These are phyloP conservation scores for Colletotrichum godetiae DNA, from an alignment of 2,329 filamentous ascomycete genomes.

Conservation along the genomic window DNA sequence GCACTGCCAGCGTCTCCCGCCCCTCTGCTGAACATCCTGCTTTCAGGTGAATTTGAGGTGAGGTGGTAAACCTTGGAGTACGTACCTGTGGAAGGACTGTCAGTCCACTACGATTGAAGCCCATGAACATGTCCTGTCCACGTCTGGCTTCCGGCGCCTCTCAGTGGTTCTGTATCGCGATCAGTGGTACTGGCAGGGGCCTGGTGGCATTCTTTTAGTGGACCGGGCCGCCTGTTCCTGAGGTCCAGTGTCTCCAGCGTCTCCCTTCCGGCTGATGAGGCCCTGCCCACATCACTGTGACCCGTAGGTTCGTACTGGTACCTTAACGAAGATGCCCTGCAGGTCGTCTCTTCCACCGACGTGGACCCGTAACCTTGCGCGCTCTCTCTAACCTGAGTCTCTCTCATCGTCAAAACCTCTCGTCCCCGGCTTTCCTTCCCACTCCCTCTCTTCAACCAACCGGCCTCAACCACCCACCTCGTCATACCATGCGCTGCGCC, in stretches of 20 bases:
- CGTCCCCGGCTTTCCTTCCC: slow-evolving; percentile 16
- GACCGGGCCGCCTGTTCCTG: slow-evolving; percentile 21
- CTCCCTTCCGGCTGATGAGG: background rate
- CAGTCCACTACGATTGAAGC: background rate
- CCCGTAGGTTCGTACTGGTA: background rate
- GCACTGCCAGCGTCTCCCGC: too few relatives aligned
- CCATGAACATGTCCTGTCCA: background rate
- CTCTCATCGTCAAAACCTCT: slow-evolving; percentile 33
- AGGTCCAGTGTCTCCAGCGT: slow-evolving; percentile 1
- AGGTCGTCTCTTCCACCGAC: background rate
- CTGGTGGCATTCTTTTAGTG: slow-evolving; percentile 2
- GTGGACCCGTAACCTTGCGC: slow-evolving; percentile 14
- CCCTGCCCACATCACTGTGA: background rate
- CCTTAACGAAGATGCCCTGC: background rate
- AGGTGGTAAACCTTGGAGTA: background rate
- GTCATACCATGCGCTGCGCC: slow-evolving; percentile 20
- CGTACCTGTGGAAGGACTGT: background rate
- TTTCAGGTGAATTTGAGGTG: background rate
- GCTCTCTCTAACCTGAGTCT: background rate
- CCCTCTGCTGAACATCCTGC: background rate
- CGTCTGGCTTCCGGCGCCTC: background rate
- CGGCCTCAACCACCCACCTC: background rate
- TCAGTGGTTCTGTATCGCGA: background rate
- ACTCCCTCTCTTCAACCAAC: background rate
- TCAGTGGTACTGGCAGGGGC: background rate